Percentiles rank a stretch among this genome's conserved stretches.
Conservation (phyloP, 2,329 filamentous ascomycete genomes). For the Aspergillus pseudoglaucus region DNA sequence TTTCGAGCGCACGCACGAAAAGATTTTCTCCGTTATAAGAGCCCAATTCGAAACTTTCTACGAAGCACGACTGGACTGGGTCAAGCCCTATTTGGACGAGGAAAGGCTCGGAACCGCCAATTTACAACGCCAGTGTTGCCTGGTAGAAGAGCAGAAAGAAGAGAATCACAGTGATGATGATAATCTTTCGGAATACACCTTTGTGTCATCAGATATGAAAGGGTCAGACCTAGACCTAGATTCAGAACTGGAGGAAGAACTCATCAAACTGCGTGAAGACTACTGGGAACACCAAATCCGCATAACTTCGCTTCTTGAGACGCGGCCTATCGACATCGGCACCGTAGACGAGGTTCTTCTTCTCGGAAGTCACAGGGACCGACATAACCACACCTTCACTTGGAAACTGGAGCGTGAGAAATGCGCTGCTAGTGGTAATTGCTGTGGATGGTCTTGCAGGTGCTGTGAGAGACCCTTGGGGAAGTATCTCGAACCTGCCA, state of each 20-base stretch:
- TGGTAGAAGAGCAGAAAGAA: neutral
- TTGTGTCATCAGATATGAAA: neutral
- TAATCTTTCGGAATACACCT: neutral
- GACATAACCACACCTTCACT: neutral
- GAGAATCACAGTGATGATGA: neutral
- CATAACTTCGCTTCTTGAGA: neutral
- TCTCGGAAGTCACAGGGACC: neutral
- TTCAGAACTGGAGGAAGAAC: neutral
- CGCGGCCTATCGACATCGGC: neutral
- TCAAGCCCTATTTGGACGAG: neutral
- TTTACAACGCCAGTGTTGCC: neutral
- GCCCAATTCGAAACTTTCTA: neutral
- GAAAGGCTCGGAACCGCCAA: neutral
- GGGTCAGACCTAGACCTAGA: too few species aligned
- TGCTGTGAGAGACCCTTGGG: neutral
- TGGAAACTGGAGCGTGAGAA: neutral
- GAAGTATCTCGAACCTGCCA: neutral
- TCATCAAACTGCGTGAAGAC: neutral
- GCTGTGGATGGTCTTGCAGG: too few species aligned
- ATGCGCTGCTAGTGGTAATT: neutral
- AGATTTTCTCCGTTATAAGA: too few species aligned
- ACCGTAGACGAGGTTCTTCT: too few species aligned
- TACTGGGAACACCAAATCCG: neutral
- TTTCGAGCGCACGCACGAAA: neutral
- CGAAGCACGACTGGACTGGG: neutral